Conservation (phyloP, 2,329 filamentous ascomycete species). For the Ilyonectria destructans region DNA sequence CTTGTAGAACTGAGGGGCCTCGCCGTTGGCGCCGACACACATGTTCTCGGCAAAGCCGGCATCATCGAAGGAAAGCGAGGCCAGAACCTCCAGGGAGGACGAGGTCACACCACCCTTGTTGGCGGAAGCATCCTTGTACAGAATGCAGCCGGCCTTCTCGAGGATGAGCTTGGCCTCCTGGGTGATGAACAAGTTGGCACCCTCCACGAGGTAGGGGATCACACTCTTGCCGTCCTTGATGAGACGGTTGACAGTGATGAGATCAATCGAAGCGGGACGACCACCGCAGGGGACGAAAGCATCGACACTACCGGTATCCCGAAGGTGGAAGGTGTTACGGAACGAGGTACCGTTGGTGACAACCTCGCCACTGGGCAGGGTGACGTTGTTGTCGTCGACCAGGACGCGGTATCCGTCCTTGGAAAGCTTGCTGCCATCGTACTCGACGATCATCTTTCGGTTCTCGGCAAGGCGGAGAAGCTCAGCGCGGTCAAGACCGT, state of each 20-base stretch:
- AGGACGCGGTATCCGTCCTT: constrained; percentile 91
- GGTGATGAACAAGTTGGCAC: constrained; percentile 98
- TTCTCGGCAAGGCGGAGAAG: constrained; percentile 87
- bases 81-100: constrained; percentile 95
- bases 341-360: constrained; percentile 94
- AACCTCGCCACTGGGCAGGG: constrained; percentile 88
- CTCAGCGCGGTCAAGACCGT: constrained; percentile 89
- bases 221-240: constrained; percentile 91
- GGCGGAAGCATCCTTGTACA: constrained; percentile 98
- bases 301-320: constrained; percentile 83
- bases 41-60: constrained; percentile 91
- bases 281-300: constrained; percentile 97
- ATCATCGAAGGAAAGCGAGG: constrained; percentile 95
- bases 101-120: constrained; percentile 99
- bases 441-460: constrained; percentile 91
- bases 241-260: constrained; percentile 87
- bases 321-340: constrained; percentile 97
- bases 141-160: constrained; percentile 93
- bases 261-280: constrained; percentile 95
- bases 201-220: constrained; percentile 97
- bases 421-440: constrained; percentile 88
- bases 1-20: constrained; percentile 91
- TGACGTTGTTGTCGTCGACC: constrained; percentile 91
- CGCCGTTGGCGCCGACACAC: constrained; percentile 84
- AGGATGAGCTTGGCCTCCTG: constrained; percentile 97